A percentile compares a stretch with the other conserved stretches of the same genome.
phyloP scores from a whole-genome alignment of 176 grass and related monocot genomes.

The Musa schizocarpa region DNA sequence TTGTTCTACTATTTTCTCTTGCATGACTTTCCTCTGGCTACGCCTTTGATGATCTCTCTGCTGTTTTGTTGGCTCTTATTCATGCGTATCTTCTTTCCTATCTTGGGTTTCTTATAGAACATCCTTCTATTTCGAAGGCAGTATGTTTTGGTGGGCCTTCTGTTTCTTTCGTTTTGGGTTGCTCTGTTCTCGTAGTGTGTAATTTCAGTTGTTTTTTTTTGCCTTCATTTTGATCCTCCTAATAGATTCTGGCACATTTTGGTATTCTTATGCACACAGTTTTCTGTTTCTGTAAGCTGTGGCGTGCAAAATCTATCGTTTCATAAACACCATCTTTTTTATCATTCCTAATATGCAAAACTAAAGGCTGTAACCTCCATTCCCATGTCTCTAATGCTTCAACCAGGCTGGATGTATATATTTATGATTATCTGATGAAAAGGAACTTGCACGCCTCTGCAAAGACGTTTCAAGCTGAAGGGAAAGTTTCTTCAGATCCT shows the following conservation, averaged over 20 bases:
- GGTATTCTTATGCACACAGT: not conserved
- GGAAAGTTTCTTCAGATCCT: slow-evolving; percentile 41
- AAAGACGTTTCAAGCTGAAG: slow-evolving; percentile 58
- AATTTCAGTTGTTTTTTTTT: not conserved
- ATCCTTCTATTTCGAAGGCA: too few relatives aligned
- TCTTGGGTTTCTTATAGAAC: too few relatives aligned
- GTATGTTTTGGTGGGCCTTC: not conserved
- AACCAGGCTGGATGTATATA: slow-evolving; percentile 69
- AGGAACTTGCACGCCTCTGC: slow-evolving; percentile 50
- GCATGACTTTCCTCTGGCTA: not conserved
- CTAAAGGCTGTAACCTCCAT: not conserved
- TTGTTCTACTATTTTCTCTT: not conserved
- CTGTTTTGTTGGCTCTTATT: not conserved
- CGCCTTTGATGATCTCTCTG: not conserved
- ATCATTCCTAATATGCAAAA: not conserved
- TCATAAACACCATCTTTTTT: not conserved
- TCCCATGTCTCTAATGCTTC: slow-evolving; percentile 8
- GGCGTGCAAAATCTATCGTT: not conserved
- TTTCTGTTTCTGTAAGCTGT: not conserved
- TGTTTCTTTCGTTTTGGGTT: not conserved
- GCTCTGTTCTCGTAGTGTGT: not conserved
- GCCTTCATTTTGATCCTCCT: not conserved
- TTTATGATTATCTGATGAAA: slow-evolving; percentile 69
- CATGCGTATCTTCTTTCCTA: not conserved
- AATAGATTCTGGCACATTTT: not conserved